A percentile compares a stretch with the other conserved stretches of the same genome.
phyloP scores from a whole-genome alignment of 2,329 filamentous ascomycete species.

The Alternaria viburni region DNA sequence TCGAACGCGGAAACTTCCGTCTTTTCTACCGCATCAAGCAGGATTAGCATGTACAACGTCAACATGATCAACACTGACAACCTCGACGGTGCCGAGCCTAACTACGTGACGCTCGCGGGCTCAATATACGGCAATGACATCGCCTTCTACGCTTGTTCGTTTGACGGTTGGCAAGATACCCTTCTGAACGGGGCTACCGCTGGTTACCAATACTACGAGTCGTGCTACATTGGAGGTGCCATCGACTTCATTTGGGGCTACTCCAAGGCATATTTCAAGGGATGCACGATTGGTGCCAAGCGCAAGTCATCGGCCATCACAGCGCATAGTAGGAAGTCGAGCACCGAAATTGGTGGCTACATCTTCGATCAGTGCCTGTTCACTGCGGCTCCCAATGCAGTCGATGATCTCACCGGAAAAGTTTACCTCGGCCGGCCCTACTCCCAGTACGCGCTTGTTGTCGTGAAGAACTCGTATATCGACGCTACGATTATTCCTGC shows the following conservation, averaged over 20 bases:
- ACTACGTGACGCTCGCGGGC: constrained; percentile 57
- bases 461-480: constrained; percentile 58
- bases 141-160: constrained; percentile 62
- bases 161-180: constrained; percentile 64
- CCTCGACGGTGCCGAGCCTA: constrained; percentile 51
- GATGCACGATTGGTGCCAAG: constrained; percentile 54
- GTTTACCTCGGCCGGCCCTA: constrained; percentile 60
- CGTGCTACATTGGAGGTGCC: constrained; percentile 62
- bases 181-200: constrained; percentile 38
- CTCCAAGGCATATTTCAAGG: constrained; percentile 58
- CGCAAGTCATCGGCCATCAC: constrained; percentile 41
- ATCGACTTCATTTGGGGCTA: constrained; percentile 65
- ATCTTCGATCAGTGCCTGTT: constrained; percentile 61
- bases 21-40: constrained; percentile 52
- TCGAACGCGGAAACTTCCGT: constrained; percentile 60
- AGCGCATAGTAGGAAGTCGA: constrained; percentile 28
- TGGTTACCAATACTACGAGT: constrained; percentile 62
- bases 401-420: constrained; percentile 42
- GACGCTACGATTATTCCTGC: constrained; percentile 61
- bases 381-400: constrained; percentile 45
- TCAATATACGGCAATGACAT: constrained; percentile 58
- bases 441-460: constrained; percentile 55
- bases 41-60: constrained; percentile 67
- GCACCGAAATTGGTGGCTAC: constrained; percentile 51
- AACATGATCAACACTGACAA: constrained; percentile 52